Conservation (phyloP, 257 asterid species). For the Rubia yunnanensis region DNA sequence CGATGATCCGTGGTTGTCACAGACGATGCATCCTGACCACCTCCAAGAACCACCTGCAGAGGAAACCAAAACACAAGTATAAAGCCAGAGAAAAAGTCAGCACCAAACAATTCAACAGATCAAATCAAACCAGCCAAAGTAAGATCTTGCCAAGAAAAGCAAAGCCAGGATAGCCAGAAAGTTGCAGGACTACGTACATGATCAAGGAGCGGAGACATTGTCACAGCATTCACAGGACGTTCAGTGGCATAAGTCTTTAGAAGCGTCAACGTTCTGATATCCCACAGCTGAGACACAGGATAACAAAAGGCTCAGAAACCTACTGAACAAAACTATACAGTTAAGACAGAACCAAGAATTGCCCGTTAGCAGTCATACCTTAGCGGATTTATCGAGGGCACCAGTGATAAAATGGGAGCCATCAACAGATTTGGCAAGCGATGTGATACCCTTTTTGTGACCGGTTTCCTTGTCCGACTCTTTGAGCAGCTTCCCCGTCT, state of each 20-base stretch:
- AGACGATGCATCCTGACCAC: conserved; percentile 89
- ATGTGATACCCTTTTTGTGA: conserved; percentile 74
- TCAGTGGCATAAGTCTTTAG: conserved; percentile 70
- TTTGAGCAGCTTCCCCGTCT: conserved; percentile 70
- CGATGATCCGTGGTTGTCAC: conserved; percentile 90
- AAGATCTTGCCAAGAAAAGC: not conserved
- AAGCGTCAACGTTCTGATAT: conserved; percentile 58
- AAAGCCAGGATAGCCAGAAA: conserved; percentile 24
- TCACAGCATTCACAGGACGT: conserved; percentile 81
- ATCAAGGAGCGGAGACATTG: conserved; percentile 84
- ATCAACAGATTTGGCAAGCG: conserved; percentile 65
- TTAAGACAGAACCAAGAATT: not conserved
- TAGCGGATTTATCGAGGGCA: conserved; percentile 84
- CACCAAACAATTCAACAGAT: too few relatives aligned
- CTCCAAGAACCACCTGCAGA: conserved; percentile 80
- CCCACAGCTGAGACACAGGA: conserved; percentile 69
- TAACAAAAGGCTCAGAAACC: conserved; percentile 2
- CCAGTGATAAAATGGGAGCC: conserved; percentile 80
- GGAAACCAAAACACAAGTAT: not conserved
- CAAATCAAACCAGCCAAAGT: not conserved
- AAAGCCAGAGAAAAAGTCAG: not conserved
- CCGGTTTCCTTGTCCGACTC: conserved; percentile 71
- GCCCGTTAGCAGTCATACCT: conserved; percentile 32
- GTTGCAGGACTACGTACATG: conserved; percentile 47
- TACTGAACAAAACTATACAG: not conserved